Percentiles rank a stretch among this genome's conserved stretches.
phyloP scores from a whole-genome alignment of 257 asterid species.

The Handroanthus guayacan region DNA sequence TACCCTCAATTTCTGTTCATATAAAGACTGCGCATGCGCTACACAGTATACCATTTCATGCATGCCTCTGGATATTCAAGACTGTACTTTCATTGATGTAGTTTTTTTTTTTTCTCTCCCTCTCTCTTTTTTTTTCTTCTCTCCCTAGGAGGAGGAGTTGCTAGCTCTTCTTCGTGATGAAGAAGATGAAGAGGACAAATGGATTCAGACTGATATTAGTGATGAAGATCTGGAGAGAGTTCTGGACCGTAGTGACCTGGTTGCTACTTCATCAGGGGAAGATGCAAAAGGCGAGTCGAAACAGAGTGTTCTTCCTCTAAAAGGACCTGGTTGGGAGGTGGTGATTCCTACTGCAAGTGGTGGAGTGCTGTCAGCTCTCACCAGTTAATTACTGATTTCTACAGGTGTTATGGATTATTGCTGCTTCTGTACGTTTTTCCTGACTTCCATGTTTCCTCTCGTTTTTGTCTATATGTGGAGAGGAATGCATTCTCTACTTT shows the following conservation, averaged over 20 bases:
- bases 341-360: constrained; percentile 79
- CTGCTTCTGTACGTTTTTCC: background rate
- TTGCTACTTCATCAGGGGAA: constrained; percentile 36
- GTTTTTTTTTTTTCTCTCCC: constrained; percentile 15
- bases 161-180: constrained; percentile 74
- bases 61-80: background rate
- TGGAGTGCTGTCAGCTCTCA: constrained; percentile 85
- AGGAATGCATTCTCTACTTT: constrained; percentile 29
- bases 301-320: constrained; percentile 53
- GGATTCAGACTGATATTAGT: constrained; percentile 86
- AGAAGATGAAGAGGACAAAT: constrained; percentile 73
- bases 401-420: background rate
- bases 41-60: background rate
- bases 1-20: background rate
- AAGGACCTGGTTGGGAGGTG: constrained; percentile 99
- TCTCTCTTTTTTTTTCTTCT: no score
- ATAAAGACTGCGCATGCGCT: background rate
- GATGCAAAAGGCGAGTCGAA: constrained; percentile 20
- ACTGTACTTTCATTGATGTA: constrained; percentile 5
- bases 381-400: constrained; percentile 48
- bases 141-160: constrained; percentile 92
- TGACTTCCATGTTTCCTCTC: constrained; percentile 38
- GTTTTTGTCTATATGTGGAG: constrained; percentile 47
- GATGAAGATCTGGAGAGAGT: constrained; percentile 79
- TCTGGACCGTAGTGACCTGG: constrained; percentile 83